Evolutionary conservation across 2,329 filamentous ascomycete species (phyloP), one percentile per base, ranked within the genome.

Genomic region (Ophiostoma ips): DNA sequence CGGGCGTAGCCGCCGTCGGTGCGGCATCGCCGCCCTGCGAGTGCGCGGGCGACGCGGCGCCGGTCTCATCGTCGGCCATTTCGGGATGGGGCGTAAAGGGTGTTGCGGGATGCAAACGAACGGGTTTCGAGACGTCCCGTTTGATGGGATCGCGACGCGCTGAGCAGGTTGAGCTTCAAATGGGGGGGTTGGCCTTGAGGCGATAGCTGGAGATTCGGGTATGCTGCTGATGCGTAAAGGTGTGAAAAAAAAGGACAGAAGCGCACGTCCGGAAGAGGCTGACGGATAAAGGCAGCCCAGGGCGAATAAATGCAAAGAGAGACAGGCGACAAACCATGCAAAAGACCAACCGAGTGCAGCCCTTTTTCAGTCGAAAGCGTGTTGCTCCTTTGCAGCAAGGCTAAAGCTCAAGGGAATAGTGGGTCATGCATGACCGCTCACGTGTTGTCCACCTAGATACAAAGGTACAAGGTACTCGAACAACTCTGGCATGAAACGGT

Each of bases 1-100:
- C 47, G 38, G 34, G 49, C 3, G 43, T 48, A 28, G 24, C 24
- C 4, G 24, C 24, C 4, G 24, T 8, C 24, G 24, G 24, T 28
- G 4, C 41, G 12, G 41, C 48, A 9, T 43, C 46, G 13, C 48
- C 47, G 13, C 48, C 47, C 3, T 61, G 54, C 34, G 62, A 59
- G 24, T 18, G 43, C 19, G 36, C 41, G 5, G 38, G 24, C 19
- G 19, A 43, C 10, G 40, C 40, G 24, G 53, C 46, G 16, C 31
- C 34, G 30, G 24, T 43, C 13, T 45, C 46, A 12, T 28, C 33
- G 45, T 51, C 50, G 15, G 49, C 37, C 50, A 51, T 51, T 12
- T 28, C 35, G 9, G 10, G 3, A 30, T 33, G 40, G 19, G 16
- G n/a, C 13, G 8, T 44, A 5, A 35, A 19, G 37, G 28, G 3